Conservation (phyloP, 345 rosid species). For the Eucalyptus globulus region DNA sequence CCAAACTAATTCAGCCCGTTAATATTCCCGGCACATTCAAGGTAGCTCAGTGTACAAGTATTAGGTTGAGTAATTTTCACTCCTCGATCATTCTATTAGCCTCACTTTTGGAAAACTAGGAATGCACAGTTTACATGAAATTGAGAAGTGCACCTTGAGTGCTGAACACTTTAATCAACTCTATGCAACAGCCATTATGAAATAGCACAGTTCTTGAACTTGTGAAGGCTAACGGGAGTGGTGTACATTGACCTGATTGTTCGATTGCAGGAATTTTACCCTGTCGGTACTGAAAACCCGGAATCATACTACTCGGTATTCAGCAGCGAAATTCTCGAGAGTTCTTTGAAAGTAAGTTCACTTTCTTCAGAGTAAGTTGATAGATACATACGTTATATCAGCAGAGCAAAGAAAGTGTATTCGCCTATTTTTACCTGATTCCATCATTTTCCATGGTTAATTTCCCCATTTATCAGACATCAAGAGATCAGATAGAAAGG, state of each 20-base stretch:
- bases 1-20: constrained; percentile 11
- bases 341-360: constrained; percentile 25
- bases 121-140: not conserved
- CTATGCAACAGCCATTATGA: not conserved
- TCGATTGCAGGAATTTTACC: constrained; percentile 7
- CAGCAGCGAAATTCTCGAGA: constrained; percentile 19
- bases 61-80: not conserved
- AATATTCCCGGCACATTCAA: constrained; percentile 16
- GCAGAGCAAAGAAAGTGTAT: not conserved
- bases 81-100: not conserved
- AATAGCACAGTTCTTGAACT: not conserved
- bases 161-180: not conserved
- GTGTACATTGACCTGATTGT: not conserved
- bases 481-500: constrained; percentile 19
- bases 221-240: not conserved
- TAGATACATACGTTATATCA: not conserved
- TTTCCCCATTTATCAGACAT: constrained; percentile 6
- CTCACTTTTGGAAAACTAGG: not conserved
- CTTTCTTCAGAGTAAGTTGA: not conserved
- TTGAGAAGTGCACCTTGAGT: not conserved
- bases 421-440: not conserved
- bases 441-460: not conserved
- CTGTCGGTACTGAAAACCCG: constrained; percentile 8
- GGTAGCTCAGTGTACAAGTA: not conserved
- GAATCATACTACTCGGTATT: constrained; percentile 29